Evolutionary conservation across 495 filamentous ascomycete genomes (phyloP).

Genomic region (Penicillium salamii): DNA sequence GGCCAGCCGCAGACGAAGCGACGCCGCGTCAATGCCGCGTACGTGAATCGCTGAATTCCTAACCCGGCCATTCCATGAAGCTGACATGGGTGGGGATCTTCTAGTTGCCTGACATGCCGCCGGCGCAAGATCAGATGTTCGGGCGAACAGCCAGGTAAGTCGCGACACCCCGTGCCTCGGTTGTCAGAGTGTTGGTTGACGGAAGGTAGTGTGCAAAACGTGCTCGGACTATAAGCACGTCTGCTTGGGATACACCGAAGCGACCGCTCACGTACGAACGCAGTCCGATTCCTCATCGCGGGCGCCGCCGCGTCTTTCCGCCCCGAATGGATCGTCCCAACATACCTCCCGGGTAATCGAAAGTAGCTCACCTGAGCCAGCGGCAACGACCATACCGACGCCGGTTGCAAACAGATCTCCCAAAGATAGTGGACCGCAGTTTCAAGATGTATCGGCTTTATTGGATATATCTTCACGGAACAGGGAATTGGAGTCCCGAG

Average conservation of each 20-base stretch:
- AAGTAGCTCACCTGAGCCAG: slow-evolving; percentile 30
- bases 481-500: slow-evolving; percentile 34
- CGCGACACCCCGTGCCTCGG: not conserved
- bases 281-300: slow-evolving; percentile 36
- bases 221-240: slow-evolving; percentile 71
- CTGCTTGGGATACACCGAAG: slow-evolving; percentile 71
- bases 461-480: slow-evolving; percentile 22
- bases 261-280: slow-evolving; percentile 54
- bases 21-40: slow-evolving; percentile 79
- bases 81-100: slow-evolving; percentile 13
- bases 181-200: not conserved
- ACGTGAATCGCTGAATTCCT: slow-evolving; percentile 31
- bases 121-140: slow-evolving; percentile 83
- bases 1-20: slow-evolving; percentile 78
- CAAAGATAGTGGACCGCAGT: slow-evolving; percentile 15
- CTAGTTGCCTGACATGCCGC: slow-evolving; percentile 73
- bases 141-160: slow-evolving; percentile 63
- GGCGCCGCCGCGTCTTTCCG: slow-evolving; percentile 20
- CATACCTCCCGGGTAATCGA: slow-evolving; percentile 20
- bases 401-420: slow-evolving; percentile 16
- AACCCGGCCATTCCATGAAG: slow-evolving; percentile 10
- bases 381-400: slow-evolving; percentile 7
- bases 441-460: slow-evolving; percentile 18
- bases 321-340: slow-evolving; percentile 17
- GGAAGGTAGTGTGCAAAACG: slow-evolving; percentile 57